Evolutionary conservation across 768 basidiomycete species (phyloP).

Genomic region (Pleurotus pulmonarius): DNA sequence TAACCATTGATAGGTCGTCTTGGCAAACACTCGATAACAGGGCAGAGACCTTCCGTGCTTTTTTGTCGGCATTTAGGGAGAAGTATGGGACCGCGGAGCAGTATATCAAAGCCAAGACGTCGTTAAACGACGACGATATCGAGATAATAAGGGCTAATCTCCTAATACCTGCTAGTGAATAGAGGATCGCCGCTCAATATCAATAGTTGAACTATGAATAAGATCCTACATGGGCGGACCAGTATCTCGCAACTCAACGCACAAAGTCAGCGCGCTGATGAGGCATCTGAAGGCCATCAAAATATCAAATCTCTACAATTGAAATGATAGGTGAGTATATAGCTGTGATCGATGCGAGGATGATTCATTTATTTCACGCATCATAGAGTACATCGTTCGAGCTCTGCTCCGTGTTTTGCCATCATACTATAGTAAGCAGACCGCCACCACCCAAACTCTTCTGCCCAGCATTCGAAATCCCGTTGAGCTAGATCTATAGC

Average conservation of each 20-base stretch:
- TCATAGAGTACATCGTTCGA: too few relatives aligned
- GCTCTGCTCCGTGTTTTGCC: constrained; percentile 4
- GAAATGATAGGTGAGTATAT: too few relatives aligned
- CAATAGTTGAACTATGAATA: too few relatives aligned
- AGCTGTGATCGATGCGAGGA: too few relatives aligned
- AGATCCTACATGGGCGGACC: too few relatives aligned
- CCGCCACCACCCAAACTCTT: constrained; percentile 25
- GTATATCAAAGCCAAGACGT: constrained; percentile 26
- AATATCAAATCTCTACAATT: too few relatives aligned
- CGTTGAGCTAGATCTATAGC: constrained; percentile 13
- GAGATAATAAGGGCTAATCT: constrained; percentile 4
- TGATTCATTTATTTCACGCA: too few relatives aligned
- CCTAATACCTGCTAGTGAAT: not conserved
- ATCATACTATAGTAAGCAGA: constrained; percentile 22
- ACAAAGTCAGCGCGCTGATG: too few relatives aligned
- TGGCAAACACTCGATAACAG: constrained; percentile 18
- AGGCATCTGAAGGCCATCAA: too few relatives aligned
- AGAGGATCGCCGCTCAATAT: too few relatives aligned
- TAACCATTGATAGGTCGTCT: not conserved
- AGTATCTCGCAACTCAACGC: too few relatives aligned
- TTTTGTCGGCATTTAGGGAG: constrained; percentile 25
- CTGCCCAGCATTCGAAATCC: constrained; percentile 14
- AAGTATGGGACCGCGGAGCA: constrained; percentile 33
- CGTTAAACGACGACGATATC: constrained; percentile 28
- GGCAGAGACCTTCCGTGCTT: constrained; percentile 30